phyloP scores from a whole-genome alignment of 768 basidiomycete genomes.

The Collybia nuda region DNA sequence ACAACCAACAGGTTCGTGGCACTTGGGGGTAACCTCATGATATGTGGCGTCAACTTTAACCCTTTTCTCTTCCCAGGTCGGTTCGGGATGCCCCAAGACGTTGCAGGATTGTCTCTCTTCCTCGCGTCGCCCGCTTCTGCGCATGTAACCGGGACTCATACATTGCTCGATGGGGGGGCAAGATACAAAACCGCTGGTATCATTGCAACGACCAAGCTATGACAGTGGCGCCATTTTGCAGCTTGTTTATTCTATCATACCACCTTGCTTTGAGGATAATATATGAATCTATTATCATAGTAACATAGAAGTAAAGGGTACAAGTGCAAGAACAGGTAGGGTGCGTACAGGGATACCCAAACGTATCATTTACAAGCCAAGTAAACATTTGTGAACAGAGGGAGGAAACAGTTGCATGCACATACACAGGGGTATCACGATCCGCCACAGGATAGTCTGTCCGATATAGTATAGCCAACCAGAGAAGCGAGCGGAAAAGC shows the following conservation, averaged over 20 bases:
- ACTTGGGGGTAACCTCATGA: not conserved
- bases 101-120: constrained; percentile 72
- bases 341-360: not conserved
- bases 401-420: too few relatives aligned
- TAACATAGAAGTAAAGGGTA: not conserved
- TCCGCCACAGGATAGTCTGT: not conserved
- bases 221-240: constrained; percentile 2
- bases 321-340: not conserved
- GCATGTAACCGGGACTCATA: constrained; percentile 75
- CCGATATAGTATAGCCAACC: not conserved
- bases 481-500: not conserved
- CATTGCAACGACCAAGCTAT: constrained; percentile 34
- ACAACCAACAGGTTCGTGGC: constrained; percentile 64
- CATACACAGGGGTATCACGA: too few relatives aligned
- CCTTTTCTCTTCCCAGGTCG: constrained; percentile 45
- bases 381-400: too few relatives aligned
- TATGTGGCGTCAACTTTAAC: not conserved
- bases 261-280: not conserved
- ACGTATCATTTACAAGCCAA: too few relatives aligned
- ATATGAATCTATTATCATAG: not conserved
- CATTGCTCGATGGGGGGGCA: constrained; percentile 69
- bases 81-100: constrained; percentile 60
- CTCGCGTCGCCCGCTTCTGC: constrained; percentile 69
- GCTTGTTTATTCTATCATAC: not conserved
- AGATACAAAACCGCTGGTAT: constrained; percentile 27